Percentiles rank a stretch among this genome's conserved stretches.
Evolutionary conservation across 768 basidiomycete genomes (phyloP).

Genomic region (Hericium coralloides): DNA sequence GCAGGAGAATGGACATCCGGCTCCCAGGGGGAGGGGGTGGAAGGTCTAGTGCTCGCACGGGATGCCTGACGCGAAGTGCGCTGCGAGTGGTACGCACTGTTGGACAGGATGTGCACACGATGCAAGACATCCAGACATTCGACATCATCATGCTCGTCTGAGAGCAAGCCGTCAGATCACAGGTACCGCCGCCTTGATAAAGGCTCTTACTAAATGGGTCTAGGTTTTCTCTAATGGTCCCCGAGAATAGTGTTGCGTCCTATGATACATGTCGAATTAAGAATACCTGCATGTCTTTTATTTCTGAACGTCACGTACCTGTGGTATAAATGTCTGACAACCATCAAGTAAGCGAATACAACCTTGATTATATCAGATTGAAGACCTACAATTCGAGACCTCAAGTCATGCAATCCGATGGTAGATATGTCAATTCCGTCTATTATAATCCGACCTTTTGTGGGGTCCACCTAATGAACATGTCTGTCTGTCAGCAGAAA

Average conservation of each 20-base stretch:
- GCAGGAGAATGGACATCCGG: not conserved
- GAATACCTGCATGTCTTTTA: not conserved
- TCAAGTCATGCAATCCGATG: constrained; percentile 77
- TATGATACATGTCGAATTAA: not conserved
- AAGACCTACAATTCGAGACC: constrained; percentile 56
- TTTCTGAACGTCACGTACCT: constrained; percentile 10
- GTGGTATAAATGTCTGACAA: constrained; percentile 64
- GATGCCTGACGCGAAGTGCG: constrained; percentile 41
- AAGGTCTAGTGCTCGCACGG: constrained; percentile 35
- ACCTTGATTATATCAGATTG: not conserved
- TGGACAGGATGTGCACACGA: constrained; percentile 69
- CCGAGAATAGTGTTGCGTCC: constrained; percentile 73
- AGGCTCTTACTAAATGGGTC: constrained; percentile 53
- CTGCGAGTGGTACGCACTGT: constrained; percentile 39
- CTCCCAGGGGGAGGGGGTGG: constrained; percentile 14
- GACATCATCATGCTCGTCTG: constrained; percentile 68
- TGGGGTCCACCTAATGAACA: constrained; percentile 56
- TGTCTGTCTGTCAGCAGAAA: not conserved
- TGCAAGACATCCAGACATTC: constrained; percentile 75
- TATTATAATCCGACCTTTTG: constrained; percentile 64
- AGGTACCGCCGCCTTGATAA: too few relatives aligned
- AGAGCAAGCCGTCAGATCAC: not conserved
- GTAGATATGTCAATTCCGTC: constrained; percentile 84
- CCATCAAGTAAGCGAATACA: not conserved
- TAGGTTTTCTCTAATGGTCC: constrained; percentile 65